A percentile compares a stretch with the other conserved stretches of the same genome.
Evolutionary conservation across 2,329 filamentous ascomycete species (phyloP).

Genomic region (Nigrospora sphaerica): DNA sequence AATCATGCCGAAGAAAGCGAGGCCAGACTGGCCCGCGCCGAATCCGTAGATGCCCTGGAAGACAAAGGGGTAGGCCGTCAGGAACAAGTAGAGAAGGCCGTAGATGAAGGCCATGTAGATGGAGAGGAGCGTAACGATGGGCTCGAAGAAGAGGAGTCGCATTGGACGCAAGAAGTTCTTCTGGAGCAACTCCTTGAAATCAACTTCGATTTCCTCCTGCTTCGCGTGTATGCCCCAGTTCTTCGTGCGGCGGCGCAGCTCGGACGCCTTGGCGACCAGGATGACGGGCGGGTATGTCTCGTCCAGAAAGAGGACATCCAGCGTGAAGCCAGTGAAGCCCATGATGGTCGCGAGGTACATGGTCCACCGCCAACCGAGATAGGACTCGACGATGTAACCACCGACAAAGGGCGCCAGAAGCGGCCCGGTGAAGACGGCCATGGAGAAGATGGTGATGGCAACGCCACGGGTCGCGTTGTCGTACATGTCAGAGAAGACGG

Average conservation of each 20-base stretch:
- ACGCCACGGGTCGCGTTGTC: constrained; percentile 54
- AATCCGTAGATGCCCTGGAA: constrained; percentile 69
- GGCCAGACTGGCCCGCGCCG: constrained; percentile 60
- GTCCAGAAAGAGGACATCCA: constrained; percentile 56
- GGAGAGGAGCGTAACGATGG: constrained; percentile 61
- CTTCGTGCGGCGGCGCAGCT: constrained; percentile 55
- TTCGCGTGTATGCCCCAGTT: constrained; percentile 68
- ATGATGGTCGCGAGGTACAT: constrained; percentile 58
- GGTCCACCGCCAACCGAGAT: constrained; percentile 69
- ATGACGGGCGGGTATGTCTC: constrained; percentile 67
- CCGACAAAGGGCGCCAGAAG: constrained; percentile 63
- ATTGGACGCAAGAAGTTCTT: constrained; percentile 64
- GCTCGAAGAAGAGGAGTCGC: constrained; percentile 59
- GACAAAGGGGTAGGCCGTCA: constrained; percentile 78
- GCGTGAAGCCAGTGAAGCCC: constrained; percentile 50
- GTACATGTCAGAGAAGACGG: constrained; percentile 67
- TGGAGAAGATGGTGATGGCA: constrained; percentile 50
- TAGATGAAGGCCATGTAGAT: constrained; percentile 74
- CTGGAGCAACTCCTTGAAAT: constrained; percentile 53
- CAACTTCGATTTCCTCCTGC: constrained; percentile 64
- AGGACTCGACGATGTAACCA: constrained; percentile 55
- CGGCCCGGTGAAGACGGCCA: constrained; percentile 60
- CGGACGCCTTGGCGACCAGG: constrained; percentile 51
- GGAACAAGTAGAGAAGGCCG: constrained; percentile 68
- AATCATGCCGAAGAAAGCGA: constrained; percentile 84